Base-by-base conservation (phyloP, 2,329 filamentous ascomycete species). In the Coleophoma cylindrospora region DNA sequence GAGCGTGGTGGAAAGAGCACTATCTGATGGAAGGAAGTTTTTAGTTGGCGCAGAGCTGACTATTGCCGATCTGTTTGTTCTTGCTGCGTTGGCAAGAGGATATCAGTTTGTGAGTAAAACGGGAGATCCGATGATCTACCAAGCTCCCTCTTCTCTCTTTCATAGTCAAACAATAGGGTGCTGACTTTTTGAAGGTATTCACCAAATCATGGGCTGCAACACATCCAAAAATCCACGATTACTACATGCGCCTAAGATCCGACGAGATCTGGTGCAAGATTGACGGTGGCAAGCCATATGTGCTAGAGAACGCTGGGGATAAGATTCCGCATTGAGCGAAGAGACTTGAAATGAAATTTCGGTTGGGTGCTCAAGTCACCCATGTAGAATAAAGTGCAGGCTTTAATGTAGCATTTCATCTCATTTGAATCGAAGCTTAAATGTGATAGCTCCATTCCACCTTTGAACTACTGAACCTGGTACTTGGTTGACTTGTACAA, bases 21-120 rank as follows among this genome's bases (percentile, higher is more conserved):
- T 57, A 17, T 47, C 34, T 37, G 50, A 43, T 12, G 56, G 56
- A 8, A 56, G 55, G 34, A 43, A 54, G 40, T 58, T 48, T 37
- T 49, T 58, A 6, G 56, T 58, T 21, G 56, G 56, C 3, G 49
- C 53, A 41, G 33, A 13, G 13, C 41, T 57, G 15, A 57, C 56
- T 14, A 40, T 58, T 22, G 56, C 56, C 11, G 56, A 57, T 48
- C 45, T 57, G 19, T 59, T 59, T 47, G 52, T 59, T 15, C 38
- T 57, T 45, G 54, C 55, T 21, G 55, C 53, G 21, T 43, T 57
- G 12, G 55, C 55, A 7, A 49, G 55, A 33, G 55, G 55, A 8
- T 57, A 57, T 45, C 55, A 57, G 51, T 57, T 54, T 52, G 55
- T 57, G 47, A 33, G 50, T 45, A 13, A 7, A 2, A 5, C 12